Evolutionary conservation across 345 rosid species (phyloP), one percentile per base, ranked within the genome.

Genomic region (Gossypium sturtianum): DNA sequence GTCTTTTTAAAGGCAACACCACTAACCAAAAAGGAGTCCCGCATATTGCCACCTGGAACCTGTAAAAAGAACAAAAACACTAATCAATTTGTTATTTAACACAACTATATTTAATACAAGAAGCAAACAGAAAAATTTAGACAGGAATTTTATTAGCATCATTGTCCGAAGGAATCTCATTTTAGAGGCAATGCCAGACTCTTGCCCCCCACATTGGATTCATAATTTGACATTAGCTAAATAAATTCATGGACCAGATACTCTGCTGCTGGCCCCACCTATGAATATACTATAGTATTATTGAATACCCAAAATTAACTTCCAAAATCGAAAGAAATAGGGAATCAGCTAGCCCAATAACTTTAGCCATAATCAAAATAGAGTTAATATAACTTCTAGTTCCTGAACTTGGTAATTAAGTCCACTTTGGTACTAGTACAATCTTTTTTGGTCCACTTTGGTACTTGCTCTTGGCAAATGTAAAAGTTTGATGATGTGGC

Each of bases 1-100:
- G 99, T 96, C 85, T 96, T 96, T 70, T 96, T 96, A 76, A 96
- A 96, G 75, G 98, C 99, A 67, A 96, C 99, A 72, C 99, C 99
- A 80, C 91, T 86, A 41, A 96, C 99, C 45, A 96, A 84, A 84
- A 96, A 96, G 27, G 99, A 96, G 80, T 96, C 98, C 29, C 93
- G 84, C 99, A 96, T 96, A 68, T 70, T 93, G 65, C 99, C 98
- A 76, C 99, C 99, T 7, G 97, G 95, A 77, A 96, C 99, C 99
- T 96, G 78, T 68, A 64, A 29, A 59, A 49, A 3, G 80, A 72
- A 78, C 13, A 2, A 25, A 22, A 23, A 23, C 62, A 64, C 81
- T 54, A n/a, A 25, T 41, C 66, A 29, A 9, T 51, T 27, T 68
- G 13, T 27, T 5, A 27, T 12, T 2, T 6, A 25, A 17, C 22